Evolutionary conservation across 306 rosid species (phyloP), one percentile per base, ranked within the genome.

Genomic region (Trichosanthes cucumerina): DNA sequence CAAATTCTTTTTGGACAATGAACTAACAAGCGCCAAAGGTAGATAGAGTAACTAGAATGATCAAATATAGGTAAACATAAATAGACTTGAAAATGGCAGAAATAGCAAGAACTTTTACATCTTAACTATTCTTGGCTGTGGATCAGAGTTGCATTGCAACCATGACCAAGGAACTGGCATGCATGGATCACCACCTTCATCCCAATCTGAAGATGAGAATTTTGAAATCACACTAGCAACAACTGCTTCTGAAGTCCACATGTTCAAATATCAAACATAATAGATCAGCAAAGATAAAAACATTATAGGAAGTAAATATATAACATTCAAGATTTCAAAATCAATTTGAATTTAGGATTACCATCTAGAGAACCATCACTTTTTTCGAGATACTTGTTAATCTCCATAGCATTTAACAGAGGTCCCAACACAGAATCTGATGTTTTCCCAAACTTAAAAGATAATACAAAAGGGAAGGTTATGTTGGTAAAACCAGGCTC

Each of bases 151-250:
- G 79, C 99, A 95, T 21, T 69, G 91, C 86, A 92, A 82, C 97
- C 99, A 95, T 47, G 99, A 90, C 99, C 99, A 95, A 34, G 99
- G 89, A 83, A 87, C 98, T 76, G 99, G 99, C 54, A 88, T 76
- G 86, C 98, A 95, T n/a, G 99, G 97, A 59, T 95, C 99, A 65
- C 99, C 99, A 6, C 97, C 97, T 87, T 95, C 98, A 62, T 82
- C 90, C 98, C 96, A 92, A 73, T 86, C 88, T 78, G 78, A 83
- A 21, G 91, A 86, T 56, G 96, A 80, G 85, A 88, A 90, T 44
- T 79, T 84, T 78, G 93, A 91, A 81, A 88, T 80, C 56, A 91
- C 82, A 84, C 83, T 81, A 65, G 86, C 84, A 85, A 91, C 85
- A 78, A 83, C 80, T 47, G 81, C 78, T 73, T 89, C 99, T 95